Conservation (phyloP, 768 basidiomycete genomes). For the Hericium rajendrae region DNA sequence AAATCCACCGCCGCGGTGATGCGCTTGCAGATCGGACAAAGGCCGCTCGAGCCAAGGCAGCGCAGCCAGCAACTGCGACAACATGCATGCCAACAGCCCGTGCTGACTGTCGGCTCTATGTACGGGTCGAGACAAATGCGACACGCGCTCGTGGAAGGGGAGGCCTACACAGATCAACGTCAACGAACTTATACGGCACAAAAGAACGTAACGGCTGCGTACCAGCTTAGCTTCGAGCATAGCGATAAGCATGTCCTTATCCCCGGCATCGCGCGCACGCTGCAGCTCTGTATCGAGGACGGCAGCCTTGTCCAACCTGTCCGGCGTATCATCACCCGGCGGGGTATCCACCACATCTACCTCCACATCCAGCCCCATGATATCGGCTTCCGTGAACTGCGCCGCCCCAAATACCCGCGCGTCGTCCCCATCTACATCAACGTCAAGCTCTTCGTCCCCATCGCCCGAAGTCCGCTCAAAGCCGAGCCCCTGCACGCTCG, state of each 20-base stretch:
- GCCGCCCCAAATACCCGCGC: conserved; percentile 52
- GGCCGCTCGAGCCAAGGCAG: conserved; percentile 73
- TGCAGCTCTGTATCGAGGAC: no score
- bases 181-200: conserved; percentile 27
- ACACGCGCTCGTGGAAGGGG: conserved; percentile 30
- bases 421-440: conserved; percentile 71
- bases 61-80: conserved; percentile 77
- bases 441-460: conserved; percentile 58
- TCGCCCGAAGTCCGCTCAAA: conserved; percentile 52
- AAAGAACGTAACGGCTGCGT: conserved; percentile 30
- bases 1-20: conserved; percentile 72
- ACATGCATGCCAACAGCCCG: conserved; percentile 84
- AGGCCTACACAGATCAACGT: neutral
- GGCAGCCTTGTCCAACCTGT: no score
- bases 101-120: conserved; percentile 68
- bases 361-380: conserved; percentile 31
- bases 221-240: conserved; percentile 49
- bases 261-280: conserved; percentile 40
- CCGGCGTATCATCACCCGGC: no score
- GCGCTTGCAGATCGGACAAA: conserved; percentile 83
- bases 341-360: neutral
- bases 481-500: conserved; percentile 25
- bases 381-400: conserved; percentile 71
- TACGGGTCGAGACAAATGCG: conserved; percentile 77
- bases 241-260: conserved; percentile 36